phyloP scores from a whole-genome alignment of 371 early-diverging fungal genomes.

The Mucor mucedo region DNA sequence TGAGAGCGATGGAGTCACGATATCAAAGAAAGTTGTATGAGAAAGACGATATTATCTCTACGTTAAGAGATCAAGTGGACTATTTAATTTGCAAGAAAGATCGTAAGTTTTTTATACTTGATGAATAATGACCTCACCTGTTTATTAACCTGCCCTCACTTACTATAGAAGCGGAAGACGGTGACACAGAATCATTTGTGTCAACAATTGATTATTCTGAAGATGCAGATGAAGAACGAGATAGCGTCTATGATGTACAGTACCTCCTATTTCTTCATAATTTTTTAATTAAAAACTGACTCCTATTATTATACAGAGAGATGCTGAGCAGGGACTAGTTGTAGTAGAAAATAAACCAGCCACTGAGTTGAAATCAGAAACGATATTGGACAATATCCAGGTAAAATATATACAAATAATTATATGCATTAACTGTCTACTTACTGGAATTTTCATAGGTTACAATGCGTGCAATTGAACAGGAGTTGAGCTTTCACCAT shows the following conservation, averaged over 20 bases:
- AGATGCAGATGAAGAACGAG: constrained; percentile 6
- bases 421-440: not conserved
- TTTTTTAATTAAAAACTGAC: constrained; percentile 5
- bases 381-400: constrained; percentile 24
- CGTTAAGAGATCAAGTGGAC: constrained; percentile 22
- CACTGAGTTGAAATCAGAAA: constrained; percentile 16
- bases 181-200: constrained; percentile 16
- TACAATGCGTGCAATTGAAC: constrained; percentile 27
- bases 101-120: constrained; percentile 5
- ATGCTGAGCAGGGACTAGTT: constrained; percentile 15
- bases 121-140: constrained; percentile 11
- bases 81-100: constrained; percentile 13
- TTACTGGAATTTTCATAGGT: constrained; percentile 3
- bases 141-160: not conserved
- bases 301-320: constrained; percentile 14
- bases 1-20: constrained; percentile 21
- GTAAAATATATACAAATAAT: not conserved
- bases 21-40: constrained; percentile 19
- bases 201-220: constrained; percentile 14
- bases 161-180: not conserved
- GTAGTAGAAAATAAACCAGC: constrained; percentile 12
- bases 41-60: constrained; percentile 21
- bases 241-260: constrained; percentile 24
- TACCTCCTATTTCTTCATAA: not conserved
- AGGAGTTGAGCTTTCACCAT: constrained; percentile 18